Percentiles rank a stretch among this genome's conserved stretches.
These are phyloP conservation scores for Takashimella tepidaria DNA, from an alignment of 1,284 basidiomycete species.

Conservation along the genomic window DNA sequence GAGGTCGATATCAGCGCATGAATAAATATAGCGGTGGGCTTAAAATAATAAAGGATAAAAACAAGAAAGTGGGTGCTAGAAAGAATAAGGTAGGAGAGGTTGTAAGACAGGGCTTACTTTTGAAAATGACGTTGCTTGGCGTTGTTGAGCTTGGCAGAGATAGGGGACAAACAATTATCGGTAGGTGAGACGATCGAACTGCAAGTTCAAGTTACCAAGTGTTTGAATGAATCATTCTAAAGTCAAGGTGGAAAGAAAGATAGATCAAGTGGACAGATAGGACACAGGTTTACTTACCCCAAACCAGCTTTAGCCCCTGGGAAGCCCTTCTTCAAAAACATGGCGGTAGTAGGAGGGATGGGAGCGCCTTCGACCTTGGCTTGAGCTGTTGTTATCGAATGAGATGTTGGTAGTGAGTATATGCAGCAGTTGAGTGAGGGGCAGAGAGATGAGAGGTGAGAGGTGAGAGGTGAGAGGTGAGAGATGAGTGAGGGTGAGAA, in stretches of 20 bases:
- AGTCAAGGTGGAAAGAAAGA: not conserved
- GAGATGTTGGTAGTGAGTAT: not conserved
- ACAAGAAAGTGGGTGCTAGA: not conserved
- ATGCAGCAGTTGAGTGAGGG: not conserved
- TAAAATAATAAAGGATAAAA: not conserved
- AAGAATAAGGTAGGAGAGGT: not conserved
- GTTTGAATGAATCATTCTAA: not conserved
- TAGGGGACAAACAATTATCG: constrained; percentile 84
- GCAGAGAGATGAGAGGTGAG: not conserved
- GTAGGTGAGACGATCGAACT: constrained; percentile 74
- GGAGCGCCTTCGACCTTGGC: not conserved
- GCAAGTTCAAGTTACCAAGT: not conserved
- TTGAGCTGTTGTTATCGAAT: not conserved
- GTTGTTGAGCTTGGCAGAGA: constrained; percentile 78
- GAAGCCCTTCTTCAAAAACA: not conserved
- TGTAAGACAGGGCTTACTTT: constrained; percentile 58
- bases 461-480: not conserved
- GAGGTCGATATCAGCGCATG: no score
- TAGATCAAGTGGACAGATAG: not conserved
- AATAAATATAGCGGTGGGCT: constrained; percentile 5
- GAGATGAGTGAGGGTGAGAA: not conserved
- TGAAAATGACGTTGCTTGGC: constrained; percentile 85
- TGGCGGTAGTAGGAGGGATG: not conserved
- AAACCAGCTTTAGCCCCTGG: not conserved
- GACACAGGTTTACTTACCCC: not conserved